These are phyloP conservation scores for Sorghum bicolor DNA, from an alignment of 176 grass and related monocot genomes.

Conservation along the genomic window DNA sequence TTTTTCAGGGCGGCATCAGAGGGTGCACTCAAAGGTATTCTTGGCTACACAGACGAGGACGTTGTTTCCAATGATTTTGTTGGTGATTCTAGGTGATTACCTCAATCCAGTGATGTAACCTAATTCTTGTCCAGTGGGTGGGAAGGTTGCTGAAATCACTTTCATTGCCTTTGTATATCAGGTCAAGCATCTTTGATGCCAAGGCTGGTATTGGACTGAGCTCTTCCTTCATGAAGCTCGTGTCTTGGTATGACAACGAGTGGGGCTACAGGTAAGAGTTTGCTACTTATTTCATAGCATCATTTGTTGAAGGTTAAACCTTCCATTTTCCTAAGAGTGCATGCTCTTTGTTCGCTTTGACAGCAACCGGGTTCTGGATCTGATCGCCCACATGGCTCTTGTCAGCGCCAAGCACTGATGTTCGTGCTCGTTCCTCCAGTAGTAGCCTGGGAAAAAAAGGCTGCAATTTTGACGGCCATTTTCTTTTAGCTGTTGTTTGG, in stretches of 20 bases:
- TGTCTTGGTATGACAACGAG: conserved; percentile 98
- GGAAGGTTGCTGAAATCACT: background rate
- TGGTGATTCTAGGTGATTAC: conserved; percentile 73
- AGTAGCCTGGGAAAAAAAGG: conserved; percentile 26
- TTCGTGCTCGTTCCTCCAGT: background rate
- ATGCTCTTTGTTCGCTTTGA: background rate
- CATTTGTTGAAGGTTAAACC: background rate
- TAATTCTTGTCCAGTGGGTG: background rate
- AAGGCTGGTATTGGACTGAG: conserved; percentile 97
- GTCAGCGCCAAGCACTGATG: conserved; percentile 62
- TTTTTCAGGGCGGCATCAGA: conserved; percentile 77
- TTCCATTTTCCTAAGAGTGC: background rate
- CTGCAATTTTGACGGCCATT: conserved; percentile 51
- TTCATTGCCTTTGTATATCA: conserved; percentile 26
- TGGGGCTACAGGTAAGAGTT: conserved; percentile 92
- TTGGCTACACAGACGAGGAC: conserved; percentile 96
- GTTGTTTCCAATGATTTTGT: conserved; percentile 97
- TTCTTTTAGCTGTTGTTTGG: conserved; percentile 1
- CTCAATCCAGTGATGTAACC: background rate
- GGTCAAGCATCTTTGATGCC: conserved; percentile 98
- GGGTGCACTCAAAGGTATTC: conserved; percentile 83
- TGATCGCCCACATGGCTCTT: conserved; percentile 87
- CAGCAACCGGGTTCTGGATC: conserved; percentile 91
- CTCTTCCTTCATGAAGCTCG: conserved; percentile 90
- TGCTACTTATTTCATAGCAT: background rate